These are phyloP conservation scores for Cydonia oblonga DNA, from an alignment of 331 rosid species.

Conservation along the genomic window DNA sequence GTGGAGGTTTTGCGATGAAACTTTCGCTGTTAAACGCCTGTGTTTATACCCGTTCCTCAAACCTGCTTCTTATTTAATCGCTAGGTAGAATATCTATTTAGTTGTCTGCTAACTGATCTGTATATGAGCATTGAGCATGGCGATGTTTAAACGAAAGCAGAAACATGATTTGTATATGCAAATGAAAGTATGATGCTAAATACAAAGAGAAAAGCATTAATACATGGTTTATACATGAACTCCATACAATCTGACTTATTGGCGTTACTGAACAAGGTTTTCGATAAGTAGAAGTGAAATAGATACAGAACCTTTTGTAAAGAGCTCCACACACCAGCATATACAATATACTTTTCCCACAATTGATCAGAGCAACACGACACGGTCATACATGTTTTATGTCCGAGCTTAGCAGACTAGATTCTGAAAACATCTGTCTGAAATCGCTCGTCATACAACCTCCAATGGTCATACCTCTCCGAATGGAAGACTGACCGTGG, in stretches of 20 bases:
- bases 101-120: too few species aligned
- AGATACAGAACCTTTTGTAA: not conserved
- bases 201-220: not conserved
- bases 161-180: not conserved
- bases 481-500: conserved; percentile 57
- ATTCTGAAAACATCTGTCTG: conserved; percentile 77
- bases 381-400: not conserved
- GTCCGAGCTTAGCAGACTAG: conserved; percentile 22
- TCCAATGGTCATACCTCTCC: conserved; percentile 80
- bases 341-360: not conserved
- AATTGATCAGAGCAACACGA: not conserved
- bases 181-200: not conserved
- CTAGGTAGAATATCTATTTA: not conserved
- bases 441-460: conserved; percentile 72
- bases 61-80: not conserved
- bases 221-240: not conserved
- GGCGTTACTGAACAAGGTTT: not conserved
- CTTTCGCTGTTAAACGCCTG: not conserved
- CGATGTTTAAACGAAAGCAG: not conserved
- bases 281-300: not conserved
- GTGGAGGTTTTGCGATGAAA: not conserved
- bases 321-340: not conserved
- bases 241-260: not conserved
- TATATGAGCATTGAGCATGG: too few species aligned
- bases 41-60: not conserved